These are phyloP conservation scores for Elsinoe necatrix DNA, from an alignment of 2,329 filamentous ascomycete species.

Conservation along the genomic window DNA sequence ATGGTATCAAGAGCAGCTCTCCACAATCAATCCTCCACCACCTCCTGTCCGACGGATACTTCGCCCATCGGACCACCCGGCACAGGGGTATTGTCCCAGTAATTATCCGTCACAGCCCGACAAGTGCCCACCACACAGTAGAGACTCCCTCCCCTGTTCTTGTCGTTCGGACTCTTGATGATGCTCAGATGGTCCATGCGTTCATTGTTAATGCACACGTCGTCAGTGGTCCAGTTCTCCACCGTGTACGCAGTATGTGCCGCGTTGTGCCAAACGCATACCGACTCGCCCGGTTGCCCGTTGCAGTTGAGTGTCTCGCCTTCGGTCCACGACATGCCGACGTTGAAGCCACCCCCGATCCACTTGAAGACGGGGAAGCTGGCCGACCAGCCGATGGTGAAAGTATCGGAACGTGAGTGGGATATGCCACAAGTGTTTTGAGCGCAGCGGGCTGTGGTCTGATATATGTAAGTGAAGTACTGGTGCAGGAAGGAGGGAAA, in stretches of 20 bases:
- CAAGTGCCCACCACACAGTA: conserved; percentile 2
- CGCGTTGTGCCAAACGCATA: neutral
- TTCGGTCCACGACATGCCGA: neutral
- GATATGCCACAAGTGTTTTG: neutral
- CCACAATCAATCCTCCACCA: too few relatives aligned
- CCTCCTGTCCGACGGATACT: neutral
- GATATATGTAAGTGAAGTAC: neutral
- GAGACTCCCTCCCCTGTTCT: neutral
- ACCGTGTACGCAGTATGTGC: conserved; percentile 3
- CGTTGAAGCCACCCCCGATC: conserved; percentile 7
- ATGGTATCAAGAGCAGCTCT: too few relatives aligned
- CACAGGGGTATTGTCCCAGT: neutral
- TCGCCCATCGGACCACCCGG: conserved; percentile 1
- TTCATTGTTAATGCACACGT: neutral
- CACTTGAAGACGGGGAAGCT: neutral
- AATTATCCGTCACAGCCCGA: neutral
- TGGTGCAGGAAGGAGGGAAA: neutral
- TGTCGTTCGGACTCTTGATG: neutral
- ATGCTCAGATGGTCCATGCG: neutral
- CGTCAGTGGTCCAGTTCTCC: neutral
- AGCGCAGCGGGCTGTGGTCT: neutral
- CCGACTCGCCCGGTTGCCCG: neutral
- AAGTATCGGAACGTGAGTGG: neutral
- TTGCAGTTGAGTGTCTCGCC: neutral
- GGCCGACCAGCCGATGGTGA: neutral